These are phyloP conservation scores for Tardiomyces digboiensis DNA, from an alignment of 1,139 yeast species.

Conservation along the genomic window DNA sequence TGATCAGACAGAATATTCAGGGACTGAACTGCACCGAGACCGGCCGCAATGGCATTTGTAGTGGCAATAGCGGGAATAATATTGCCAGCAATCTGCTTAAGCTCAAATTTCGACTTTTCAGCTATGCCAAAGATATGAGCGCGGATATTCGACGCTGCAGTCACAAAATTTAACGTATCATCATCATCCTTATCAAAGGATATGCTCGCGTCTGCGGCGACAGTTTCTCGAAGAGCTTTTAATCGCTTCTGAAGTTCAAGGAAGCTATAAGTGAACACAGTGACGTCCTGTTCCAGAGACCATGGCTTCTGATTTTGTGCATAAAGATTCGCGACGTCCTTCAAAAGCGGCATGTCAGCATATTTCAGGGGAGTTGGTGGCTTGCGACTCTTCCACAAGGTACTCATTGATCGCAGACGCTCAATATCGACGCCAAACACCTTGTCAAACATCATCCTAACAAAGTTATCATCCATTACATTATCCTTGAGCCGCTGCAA, in stretches of 20 bases:
- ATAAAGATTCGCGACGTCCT: slow-evolving; percentile 21
- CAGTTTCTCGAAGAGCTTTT: slow-evolving; percentile 7
- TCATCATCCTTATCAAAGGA: slow-evolving; percentile 93
- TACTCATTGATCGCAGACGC: slow-evolving; percentile 58
- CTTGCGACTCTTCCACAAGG: slow-evolving; percentile 66
- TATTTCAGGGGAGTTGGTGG: slow-evolving; percentile 56
- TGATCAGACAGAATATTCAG: slow-evolving; percentile 38
- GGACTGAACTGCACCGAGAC: slow-evolving; percentile 70
- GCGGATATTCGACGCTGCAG: slow-evolving; percentile 79
- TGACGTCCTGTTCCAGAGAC: slow-evolving; percentile 54
- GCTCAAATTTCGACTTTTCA: slow-evolving; percentile 69
- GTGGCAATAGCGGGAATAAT: slow-evolving; percentile 99
- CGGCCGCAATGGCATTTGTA: slow-evolving; percentile 92
- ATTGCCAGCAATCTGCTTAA: slow-evolving; percentile 93
- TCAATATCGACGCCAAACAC: slow-evolving; percentile 67
- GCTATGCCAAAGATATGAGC: slow-evolving; percentile 66
- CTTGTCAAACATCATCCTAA: slow-evolving; percentile 28
- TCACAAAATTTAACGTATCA: slow-evolving; percentile 82
- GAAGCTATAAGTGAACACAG: slow-evolving; percentile 46
- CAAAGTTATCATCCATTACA: slow-evolving; percentile 30
- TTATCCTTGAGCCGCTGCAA: slow-evolving; percentile 50
- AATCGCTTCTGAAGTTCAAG: slow-evolving; percentile 43
- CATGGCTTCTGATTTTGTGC: slow-evolving; percentile 52
- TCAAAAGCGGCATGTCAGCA: slow-evolving; percentile 14
- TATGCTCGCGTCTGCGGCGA: slow-evolving; percentile 25